A percentile compares a stretch with the other conserved stretches of the same genome.
Conservation (phyloP, 202 grass and related monocot species). For the Cymbopogon flexuosus region DNA sequence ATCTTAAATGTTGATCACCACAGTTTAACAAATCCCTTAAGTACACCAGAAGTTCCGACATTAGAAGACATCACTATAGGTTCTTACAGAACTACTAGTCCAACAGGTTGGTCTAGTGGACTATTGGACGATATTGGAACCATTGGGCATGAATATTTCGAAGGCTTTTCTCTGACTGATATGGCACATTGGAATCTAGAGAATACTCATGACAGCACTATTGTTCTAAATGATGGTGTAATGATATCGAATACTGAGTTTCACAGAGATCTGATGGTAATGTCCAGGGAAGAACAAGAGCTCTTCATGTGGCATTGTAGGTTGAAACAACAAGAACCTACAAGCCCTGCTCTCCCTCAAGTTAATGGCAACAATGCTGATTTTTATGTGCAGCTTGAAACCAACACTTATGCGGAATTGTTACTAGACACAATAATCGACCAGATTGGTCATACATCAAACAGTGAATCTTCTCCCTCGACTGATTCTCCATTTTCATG, state of each 20-base stretch:
- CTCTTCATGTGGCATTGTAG: conserved; percentile 16
- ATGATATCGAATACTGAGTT: conserved; percentile 30
- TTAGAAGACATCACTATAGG: conserved; percentile 33
- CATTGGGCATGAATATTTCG: conserved; percentile 9
- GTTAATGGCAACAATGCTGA: conserved; percentile 9
- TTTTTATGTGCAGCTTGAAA: conserved; percentile 12
- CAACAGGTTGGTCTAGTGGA: conserved; percentile 4
- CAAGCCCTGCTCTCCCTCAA: conserved; percentile 27
- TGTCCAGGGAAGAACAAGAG: conserved; percentile 37
- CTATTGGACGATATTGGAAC: background rate
- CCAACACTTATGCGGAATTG: conserved; percentile 18
- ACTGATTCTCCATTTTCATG: conserved; percentile 32
- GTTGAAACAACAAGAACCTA: conserved; percentile 14
- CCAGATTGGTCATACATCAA: conserved; percentile 17
- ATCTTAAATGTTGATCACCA: conserved; percentile 33
- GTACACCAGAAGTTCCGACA: conserved; percentile 25
- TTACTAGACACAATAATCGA: conserved; percentile 31
- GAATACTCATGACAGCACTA: background rate
- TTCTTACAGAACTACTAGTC: conserved; percentile 12
- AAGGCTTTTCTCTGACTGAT: conserved; percentile 30
- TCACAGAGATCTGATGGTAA: conserved; percentile 33
- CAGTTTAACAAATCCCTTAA: conserved; percentile 28
- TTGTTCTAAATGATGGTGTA: conserved; percentile 27
- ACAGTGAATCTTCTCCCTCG: conserved; percentile 28
- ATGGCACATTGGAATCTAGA: conserved; percentile 28